Evolutionary conservation across 768 basidiomycete species (phyloP), one percentile per base, ranked within the genome.

Genomic region (Suillus luteus): DNA sequence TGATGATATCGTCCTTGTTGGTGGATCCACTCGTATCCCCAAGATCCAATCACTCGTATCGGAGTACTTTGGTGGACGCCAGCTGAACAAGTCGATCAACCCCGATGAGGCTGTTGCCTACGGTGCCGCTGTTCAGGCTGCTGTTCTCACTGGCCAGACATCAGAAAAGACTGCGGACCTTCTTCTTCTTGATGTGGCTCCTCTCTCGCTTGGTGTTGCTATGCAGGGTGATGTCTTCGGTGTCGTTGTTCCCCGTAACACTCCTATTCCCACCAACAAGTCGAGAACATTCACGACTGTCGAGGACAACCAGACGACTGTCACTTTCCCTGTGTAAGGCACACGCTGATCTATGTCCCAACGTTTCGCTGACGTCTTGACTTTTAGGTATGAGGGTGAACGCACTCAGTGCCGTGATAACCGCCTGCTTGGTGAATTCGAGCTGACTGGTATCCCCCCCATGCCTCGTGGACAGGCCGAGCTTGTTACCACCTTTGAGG

Each of bases 201-300:
- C 97, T 68, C 86, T 99, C 64, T 98, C 96, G 66, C 92, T 99
- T 72, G 96, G 96, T 90, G 97, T 99, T 70, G 97, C 97, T 78
- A 99, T 99, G 97, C 97, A 99, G 80, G 97, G 97, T 75, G 97
- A 99, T 77, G 93, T 99, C 76, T 99, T 99, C 79, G 97, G 97
- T 83, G 92, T 98, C 67, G 97, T 99, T 74, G 95, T 99, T 72
- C 96, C 96, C 75, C 92, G 97, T 72, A 99, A 99, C 86, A 99
- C 97, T 68, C 95, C 96, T 72, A 99, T 99, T 79, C 97, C 97
- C 63, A 95, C 96, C 77, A 99, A 96, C 89, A 99, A 99, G 83
- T 96, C 95, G 44, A 86, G 97, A 75, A 93, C 92, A 59, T 99
- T 99, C 86, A 99, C 97, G 70, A 99, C 97, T 61, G 97, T 99